Evolutionary conservation across 352 stramenopile genomes (phyloP), one percentile per base, ranked within the genome.

Genomic region (Pythium vanterpoolii): DNA sequence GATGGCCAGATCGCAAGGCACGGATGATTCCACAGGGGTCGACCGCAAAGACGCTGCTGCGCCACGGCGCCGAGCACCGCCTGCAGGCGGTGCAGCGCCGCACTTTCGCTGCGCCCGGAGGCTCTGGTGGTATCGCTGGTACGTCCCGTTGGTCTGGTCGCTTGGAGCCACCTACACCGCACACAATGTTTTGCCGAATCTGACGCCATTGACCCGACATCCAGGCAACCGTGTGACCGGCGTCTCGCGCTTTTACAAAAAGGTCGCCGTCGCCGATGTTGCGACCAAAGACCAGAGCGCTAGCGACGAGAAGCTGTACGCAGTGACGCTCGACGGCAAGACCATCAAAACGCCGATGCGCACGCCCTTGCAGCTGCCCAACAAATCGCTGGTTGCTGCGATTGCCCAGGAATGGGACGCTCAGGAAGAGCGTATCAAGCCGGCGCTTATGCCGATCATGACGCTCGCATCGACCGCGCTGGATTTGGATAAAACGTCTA

Each of bases 401-500:
- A 79, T 95, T 28, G 86, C 86, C 7, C 79, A 90, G 40, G 86
- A 95, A 49, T 95, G 86, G 86, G 86, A 95, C 58, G 77, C 86
- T 33, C 86, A 95, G 67, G 68, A 73, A 24, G 67, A 75, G 23
- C 73, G 81, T 59, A 90, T 95, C 62, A 83, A 82, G 4, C 86
- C 86, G 11, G 66, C 77, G 40, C 90, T 84, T 27, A 95, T 95
- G 86, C 86, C 86, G 49, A 86, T 94, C 62, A 95, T 95, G 86
- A 85, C 86, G 60, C 75, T 95, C 40, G 84, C 79, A 34, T 90
- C 84, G 21, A 95, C 86, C 23, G 77, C 80, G 46, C 63, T 95
- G 44, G 86, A 95, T 56, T 59, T 93, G 43, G 63, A 64, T 45
- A 71, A 69, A 51, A 88, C 64, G 4, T 86, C 74, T 30, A 89